Evolutionary conservation across 495 filamentous ascomycete species (phyloP).

Genomic region (Amniculicola lignicola): DNA sequence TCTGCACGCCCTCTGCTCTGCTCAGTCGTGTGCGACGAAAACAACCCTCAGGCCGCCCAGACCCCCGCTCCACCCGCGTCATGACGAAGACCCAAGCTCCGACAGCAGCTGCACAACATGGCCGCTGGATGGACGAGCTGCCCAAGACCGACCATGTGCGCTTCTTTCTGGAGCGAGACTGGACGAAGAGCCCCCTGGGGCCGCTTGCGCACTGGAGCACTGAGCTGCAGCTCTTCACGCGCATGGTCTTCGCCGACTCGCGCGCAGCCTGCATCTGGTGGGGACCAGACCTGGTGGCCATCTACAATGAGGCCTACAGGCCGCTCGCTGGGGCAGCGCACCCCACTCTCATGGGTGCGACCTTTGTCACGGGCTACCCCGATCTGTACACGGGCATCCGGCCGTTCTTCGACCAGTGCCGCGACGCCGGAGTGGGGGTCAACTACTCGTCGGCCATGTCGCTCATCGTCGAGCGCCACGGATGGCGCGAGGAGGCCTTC

Average conservation of each 20-base stretch:
- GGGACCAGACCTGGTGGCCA: slow-evolving; percentile 27
- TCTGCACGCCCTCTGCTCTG: too few relatives aligned
- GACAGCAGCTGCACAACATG: background rate
- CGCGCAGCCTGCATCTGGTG: slow-evolving; percentile 27
- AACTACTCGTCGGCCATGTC: slow-evolving; percentile 7
- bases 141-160: slow-evolving; percentile 27
- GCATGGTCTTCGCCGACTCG: slow-evolving; percentile 30
- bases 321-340: slow-evolving; percentile 21
- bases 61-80: too few relatives aligned
- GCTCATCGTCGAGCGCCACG: slow-evolving; percentile 24
- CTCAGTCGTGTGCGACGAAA: too few relatives aligned
- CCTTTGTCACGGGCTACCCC: slow-evolving; percentile 17
- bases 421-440: background rate
- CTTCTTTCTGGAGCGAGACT: slow-evolving; percentile 24
- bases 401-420: slow-evolving; percentile 10
- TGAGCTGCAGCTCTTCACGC: slow-evolving; percentile 13
- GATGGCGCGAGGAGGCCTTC: slow-evolving; percentile 30
- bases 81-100: too few relatives aligned
- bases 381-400: slow-evolving; percentile 10
- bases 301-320: slow-evolving; percentile 27
- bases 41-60: too few relatives aligned
- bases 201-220: slow-evolving; percentile 14
- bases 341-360: slow-evolving; percentile 27
- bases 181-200: slow-evolving; percentile 20
- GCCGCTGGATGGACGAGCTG: slow-evolving; percentile 27